Base-by-base conservation (phyloP, 805 yeast genomes). In the Millerago galiae region DNA sequence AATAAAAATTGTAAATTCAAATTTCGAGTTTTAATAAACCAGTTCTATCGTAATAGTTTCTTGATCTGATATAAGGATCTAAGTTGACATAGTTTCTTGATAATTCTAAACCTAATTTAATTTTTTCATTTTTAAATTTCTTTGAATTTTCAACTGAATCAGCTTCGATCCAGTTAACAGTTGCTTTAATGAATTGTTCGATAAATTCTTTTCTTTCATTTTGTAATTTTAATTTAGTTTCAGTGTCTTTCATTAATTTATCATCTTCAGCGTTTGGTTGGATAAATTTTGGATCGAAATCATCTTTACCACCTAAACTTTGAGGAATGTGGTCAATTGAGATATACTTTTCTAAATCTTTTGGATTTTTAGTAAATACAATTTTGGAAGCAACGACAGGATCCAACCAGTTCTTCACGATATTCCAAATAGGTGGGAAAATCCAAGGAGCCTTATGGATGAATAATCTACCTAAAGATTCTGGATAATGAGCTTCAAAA, bases 391-490 rank as follows among this genome's bases (percentile, higher is more conserved):
- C 95, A 42, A 91, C 97, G 18, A 87, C 96, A 3, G 98, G 98
- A 60, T 93, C 98, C 44, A 91, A 70, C 98, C 97, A 91, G 54
- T 82, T 81, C 62, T 87, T 88, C 54, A 93, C 46, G 35, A 91
- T 77, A 52, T 81, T 83, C 98, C 99, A 93, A 46, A 91, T 86
- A 18, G 96, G 91, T 40, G 85, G 79, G 67, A 93, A 93, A 42
- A 93, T 78, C 98, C 97, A 89, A 24, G 99, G 99, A 0, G 99
- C 97, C 54, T 85, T 84, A 67, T 88, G 95, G 47, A 93, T 83
- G 51, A 88, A 74, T 41, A 93, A 67, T 43, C 76, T 77, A 14
- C 96, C 96, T 46, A 93, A 72, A 33, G 87, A 82, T 65, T 93
- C 99, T 1, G 99, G 99, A 61, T 91, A 93, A 60, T 91, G 96